These are phyloP conservation scores for Epichloe glyceriae DNA, from an alignment of 2,329 filamentous ascomycete genomes.

Conservation along the genomic window DNA sequence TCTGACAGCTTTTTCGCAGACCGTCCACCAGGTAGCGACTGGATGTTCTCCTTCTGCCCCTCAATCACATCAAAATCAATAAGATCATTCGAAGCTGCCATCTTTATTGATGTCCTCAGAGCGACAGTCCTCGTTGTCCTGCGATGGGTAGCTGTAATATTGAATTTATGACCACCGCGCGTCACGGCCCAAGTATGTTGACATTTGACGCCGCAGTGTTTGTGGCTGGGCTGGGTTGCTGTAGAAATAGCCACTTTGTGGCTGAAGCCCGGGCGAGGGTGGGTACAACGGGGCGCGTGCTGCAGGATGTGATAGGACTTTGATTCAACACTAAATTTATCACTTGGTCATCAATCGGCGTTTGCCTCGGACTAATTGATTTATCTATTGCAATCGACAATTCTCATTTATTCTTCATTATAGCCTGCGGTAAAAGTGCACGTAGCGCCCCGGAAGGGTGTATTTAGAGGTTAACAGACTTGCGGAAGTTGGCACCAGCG, in stretches of 20 bases:
- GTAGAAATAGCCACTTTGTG: slow-evolving; percentile 7
- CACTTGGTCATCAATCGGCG: not conserved
- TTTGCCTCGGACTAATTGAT: not conserved
- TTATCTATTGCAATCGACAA: not conserved
- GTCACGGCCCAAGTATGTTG: slow-evolving; percentile 5
- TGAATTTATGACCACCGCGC: not conserved
- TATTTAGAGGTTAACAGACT: slow-evolving; percentile 69
- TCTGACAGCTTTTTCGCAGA: slow-evolving; percentile 82
- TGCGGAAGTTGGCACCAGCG: slow-evolving; percentile 87
- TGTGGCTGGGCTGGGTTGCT: slow-evolving; percentile 5
- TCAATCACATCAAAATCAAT: slow-evolving; percentile 88
- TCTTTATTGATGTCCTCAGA: slow-evolving; percentile 21
- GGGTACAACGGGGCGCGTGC: too few relatives aligned
- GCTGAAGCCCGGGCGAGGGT: not conserved
- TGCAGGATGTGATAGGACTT: too few relatives aligned
- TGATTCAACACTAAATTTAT: not conserved
- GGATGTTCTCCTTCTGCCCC: slow-evolving; percentile 94
- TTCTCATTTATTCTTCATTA: slow-evolving; percentile 2
- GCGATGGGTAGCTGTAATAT: not conserved
- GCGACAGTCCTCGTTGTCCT: slow-evolving; percentile 2
- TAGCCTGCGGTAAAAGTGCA: not conserved
- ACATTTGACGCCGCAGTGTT: slow-evolving; percentile 5
- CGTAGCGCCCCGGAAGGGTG: not conserved
- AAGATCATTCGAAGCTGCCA: slow-evolving; percentile 38
- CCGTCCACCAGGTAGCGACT: slow-evolving; percentile 73